These are phyloP conservation scores for Rhizopus stolonifer DNA, from an alignment of 371 early-diverging fungal genomes.

Conservation along the genomic window DNA sequence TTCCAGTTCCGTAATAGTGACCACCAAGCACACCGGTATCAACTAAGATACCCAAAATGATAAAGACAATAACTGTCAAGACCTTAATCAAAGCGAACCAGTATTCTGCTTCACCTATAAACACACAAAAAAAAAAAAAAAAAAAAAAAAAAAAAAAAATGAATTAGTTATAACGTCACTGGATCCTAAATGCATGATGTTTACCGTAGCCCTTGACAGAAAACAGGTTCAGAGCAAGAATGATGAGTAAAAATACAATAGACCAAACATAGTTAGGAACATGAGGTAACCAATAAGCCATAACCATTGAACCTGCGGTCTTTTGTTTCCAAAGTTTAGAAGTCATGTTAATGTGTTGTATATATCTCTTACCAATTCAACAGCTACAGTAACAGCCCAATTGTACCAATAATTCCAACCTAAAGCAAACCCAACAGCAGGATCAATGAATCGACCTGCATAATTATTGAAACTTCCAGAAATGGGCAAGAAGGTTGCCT, in stretches of 20 bases:
- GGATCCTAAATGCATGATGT: neutral
- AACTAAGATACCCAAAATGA: slow-evolving; percentile 63
- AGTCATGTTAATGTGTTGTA: neutral
- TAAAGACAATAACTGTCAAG: slow-evolving; percentile 62
- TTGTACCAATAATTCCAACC: slow-evolving; percentile 81
- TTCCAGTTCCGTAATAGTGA: slow-evolving; percentile 27
- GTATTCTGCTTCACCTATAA: slow-evolving; percentile 56
- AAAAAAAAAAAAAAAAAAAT: neutral
- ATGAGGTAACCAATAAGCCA: slow-evolving; percentile 72
- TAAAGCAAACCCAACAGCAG: slow-evolving; percentile 81
- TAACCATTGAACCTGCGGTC: slow-evolving; percentile 39
- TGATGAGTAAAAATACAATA: slow-evolving; percentile 40
- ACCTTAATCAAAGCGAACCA: slow-evolving; percentile 74
- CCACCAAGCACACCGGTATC: slow-evolving; percentile 54
- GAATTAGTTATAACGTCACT: neutral
- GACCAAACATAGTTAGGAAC: slow-evolving; percentile 57
- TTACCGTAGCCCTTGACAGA: slow-evolving; percentile 58
- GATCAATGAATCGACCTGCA: slow-evolving; percentile 82
- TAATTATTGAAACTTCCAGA: slow-evolving; percentile 86
- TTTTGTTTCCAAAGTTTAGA: slow-evolving; percentile 4
- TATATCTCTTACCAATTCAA: slow-evolving; percentile 50
- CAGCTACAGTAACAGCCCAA: slow-evolving; percentile 82
- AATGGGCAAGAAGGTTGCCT: slow-evolving; percentile 75
- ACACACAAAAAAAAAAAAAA: too few species aligned
- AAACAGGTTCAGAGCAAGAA: slow-evolving; percentile 53